Base-by-base conservation (phyloP, 2,329 filamentous ascomycete species). In the Pestalotiopsis fici region DNA sequence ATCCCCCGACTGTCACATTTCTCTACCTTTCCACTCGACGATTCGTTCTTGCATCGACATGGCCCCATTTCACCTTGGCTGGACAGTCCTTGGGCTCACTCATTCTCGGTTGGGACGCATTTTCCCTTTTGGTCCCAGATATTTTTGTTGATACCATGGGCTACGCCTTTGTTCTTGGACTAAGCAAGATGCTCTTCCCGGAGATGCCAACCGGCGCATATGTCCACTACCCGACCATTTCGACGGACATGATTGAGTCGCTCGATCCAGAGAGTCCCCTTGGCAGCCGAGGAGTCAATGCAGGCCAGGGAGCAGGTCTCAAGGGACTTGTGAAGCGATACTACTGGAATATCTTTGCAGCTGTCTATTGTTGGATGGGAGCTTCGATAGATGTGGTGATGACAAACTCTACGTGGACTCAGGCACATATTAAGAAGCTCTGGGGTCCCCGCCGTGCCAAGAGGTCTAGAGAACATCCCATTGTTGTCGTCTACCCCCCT, bases 61-160 rank as follows among this genome's bases (percentile, higher is more conserved):
- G 94, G 89, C 95, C 95, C 18, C 91, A 90, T 75, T 96, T 98
- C 80, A 99, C 96, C 0, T 88, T 99, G 4, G 85, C 97, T 3
- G 95, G 95, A n/a, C 96, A 99, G 79, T 97, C 94, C 2, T 76
- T 98, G 3, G 96, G 96, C 55, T 98, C 95, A 5, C 77, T 99
- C 59, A 78, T 97, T 31, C 85, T 99, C 65, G 95, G 93, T 28
- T 96, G 93, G 85, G 95, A 99, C 75, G 95, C 95, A 12, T 96
- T 99, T 78, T 91, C 89, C n/a, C 88, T 98, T 2, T 86, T 98
- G 2, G 93, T 95, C 0, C 96, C 96, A 0, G 96, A 99, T 78
- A 87, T 98, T 64, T 97, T 98, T 78, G 86, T 99, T 73, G 96
- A 99, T 77, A 99, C 96, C 2, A 98, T 99, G 95, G 96, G 96